Evolutionary conservation across 805 yeast species (phyloP), one percentile per base, ranked within the genome.

Genomic region (Metschnikowia koreensis): DNA sequence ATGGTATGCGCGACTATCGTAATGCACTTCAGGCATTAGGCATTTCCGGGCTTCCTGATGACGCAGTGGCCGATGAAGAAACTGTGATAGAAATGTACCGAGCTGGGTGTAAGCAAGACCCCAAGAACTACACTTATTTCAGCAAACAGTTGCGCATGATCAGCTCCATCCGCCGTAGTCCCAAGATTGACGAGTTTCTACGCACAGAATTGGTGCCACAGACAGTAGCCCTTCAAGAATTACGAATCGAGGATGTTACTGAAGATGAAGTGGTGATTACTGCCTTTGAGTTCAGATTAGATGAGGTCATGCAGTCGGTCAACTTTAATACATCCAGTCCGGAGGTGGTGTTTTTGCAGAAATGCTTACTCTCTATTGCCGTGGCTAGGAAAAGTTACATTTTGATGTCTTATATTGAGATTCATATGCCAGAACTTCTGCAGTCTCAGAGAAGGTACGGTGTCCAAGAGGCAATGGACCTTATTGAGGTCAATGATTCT

Each of bases 181-280:
- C 48, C 0, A 26, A 28, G 6, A 52, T 75, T 17, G 38, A 44
- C 3, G 50, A 62, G 9, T 73, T 58, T 42, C 45, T 73, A n/a
- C 58, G 55, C 1, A 52, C 52, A 6, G 79, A 74, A 49, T 41
- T 75, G 17, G 51, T 74, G 6, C 77, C 79, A 1, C 44, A 66
- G 11, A 41, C 52, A 26, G 58, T 72, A 17, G 75, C 79, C 1
- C 52, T 71, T 38, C 66, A 65, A 4, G 75, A 70, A 46, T 57
- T 75, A 44, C 64, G 69, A 9, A 67, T 74, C 27, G 79, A 74
- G 52, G 76, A 71, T 46, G 66, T 73, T 36, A 75, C 79, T 13
- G 79, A 75, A 51, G 79, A 75, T 62, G 94, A 88, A 55, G 82
- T 87, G 41, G 80, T 89, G 2, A 75, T 83, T 29, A 86, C 96